Evolutionary conservation across 2,329 filamentous ascomycete genomes (phyloP).

Genomic region (Colletotrichum sp.): DNA sequence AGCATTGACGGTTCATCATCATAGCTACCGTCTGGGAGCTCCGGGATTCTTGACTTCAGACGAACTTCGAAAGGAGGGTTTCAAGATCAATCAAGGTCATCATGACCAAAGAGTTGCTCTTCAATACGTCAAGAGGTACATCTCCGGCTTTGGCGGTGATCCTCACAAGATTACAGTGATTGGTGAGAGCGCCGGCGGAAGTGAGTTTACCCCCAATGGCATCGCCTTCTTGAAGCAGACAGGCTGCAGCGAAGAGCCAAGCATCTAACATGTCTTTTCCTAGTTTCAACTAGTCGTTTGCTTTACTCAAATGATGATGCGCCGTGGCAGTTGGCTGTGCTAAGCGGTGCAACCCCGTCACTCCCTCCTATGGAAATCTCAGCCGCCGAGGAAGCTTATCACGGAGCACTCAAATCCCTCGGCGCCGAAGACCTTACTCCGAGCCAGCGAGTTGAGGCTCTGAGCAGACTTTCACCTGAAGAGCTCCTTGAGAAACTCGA

Average conservation of each 20-base stretch:
- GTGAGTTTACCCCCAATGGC: slow-evolving; percentile 29
- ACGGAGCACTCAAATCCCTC: background rate
- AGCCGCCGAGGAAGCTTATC: background rate
- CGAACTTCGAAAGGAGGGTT: slow-evolving; percentile 49
- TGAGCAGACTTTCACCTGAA: background rate
- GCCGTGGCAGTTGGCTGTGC: background rate
- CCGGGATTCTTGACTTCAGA: slow-evolving; percentile 53
- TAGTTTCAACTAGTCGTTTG: background rate
- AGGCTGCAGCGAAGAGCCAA: background rate
- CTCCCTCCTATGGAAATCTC: background rate
- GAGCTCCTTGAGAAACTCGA: background rate
- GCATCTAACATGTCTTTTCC: background rate
- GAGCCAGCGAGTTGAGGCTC: background rate
- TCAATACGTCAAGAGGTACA: slow-evolving; percentile 36
- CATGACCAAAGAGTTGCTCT: slow-evolving; percentile 40
- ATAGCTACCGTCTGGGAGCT: slow-evolving; percentile 50
- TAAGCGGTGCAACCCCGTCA: background rate
- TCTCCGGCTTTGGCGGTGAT: slow-evolving; percentile 39
- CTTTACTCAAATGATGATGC: background rate
- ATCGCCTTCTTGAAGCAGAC: background rate
- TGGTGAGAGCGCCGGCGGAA: slow-evolving; percentile 55
- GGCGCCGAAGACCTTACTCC: background rate
- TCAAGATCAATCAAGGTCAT: slow-evolving; percentile 48
- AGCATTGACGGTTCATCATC: background rate
- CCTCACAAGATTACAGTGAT: slow-evolving; percentile 34